phyloP scores from a whole-genome alignment of 768 basidiomycete genomes.

The Amanita phalloides region DNA sequence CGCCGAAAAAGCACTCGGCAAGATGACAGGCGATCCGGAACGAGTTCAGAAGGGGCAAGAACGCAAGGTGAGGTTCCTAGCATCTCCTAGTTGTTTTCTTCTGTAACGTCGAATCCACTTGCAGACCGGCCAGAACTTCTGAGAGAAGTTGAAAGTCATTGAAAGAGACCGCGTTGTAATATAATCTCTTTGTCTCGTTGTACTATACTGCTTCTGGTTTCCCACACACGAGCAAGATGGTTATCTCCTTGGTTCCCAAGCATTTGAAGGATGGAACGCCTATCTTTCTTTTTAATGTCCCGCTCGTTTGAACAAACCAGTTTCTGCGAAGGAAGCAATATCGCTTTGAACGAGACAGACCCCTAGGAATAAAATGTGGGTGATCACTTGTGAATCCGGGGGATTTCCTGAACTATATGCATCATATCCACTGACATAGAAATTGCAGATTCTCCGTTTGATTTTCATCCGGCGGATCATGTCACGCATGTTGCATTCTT shows the following conservation, averaged over 20 bases:
- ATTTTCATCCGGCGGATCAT: conserved; percentile 32
- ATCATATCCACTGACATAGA: conserved; percentile 19
- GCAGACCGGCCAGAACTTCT: not conserved
- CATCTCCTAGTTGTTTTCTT: not conserved
- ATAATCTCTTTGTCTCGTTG: too few species aligned
- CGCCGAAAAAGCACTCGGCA: conserved; percentile 1
- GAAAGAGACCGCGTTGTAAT: too few species aligned
- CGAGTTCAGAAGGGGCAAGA: not conserved
- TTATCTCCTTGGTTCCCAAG: not conserved
- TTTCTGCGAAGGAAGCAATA: conserved; percentile 13
- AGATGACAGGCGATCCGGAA: conserved; percentile 1
- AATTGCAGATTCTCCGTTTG: conserved; percentile 29
- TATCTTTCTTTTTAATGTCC: conserved; percentile 1
- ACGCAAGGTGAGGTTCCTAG: not conserved
- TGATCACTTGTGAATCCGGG: conserved; percentile 41
- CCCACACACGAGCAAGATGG: too few species aligned
- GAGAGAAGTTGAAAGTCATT: not conserved
- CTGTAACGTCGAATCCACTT: not conserved
- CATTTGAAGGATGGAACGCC: not conserved
- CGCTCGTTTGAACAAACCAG: not conserved
- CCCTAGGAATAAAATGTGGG: conserved; percentile 37
- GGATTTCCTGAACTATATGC: conserved; percentile 34
- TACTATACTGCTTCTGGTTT: too few species aligned
- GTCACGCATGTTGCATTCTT: conserved; percentile 45
- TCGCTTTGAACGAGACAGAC: conserved; percentile 7